Evolutionary conservation across 371 early-diverging fungal genomes (phyloP).

Genomic region (Mycotypha africana): DNA sequence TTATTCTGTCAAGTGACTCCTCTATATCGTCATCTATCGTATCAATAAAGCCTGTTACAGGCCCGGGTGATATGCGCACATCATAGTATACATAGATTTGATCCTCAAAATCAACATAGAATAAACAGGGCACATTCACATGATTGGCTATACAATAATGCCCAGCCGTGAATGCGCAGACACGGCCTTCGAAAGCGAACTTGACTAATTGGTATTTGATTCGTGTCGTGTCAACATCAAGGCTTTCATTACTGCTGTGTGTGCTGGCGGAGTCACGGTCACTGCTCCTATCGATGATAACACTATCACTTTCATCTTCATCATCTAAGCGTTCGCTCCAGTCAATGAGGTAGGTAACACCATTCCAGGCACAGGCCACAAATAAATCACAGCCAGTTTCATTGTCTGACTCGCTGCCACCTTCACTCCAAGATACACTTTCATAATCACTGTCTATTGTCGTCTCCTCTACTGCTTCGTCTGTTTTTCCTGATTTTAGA

Average conservation of each 20-base stretch:
- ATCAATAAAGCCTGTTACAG: conserved; percentile 43
- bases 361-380: conserved; percentile 80
- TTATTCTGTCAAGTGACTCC: conserved; percentile 36
- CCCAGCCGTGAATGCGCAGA: conserved; percentile 77
- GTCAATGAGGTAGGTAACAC: conserved; percentile 69
- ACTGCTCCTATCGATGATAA: background rate
- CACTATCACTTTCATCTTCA: conserved; percentile 1
- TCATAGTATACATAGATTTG: conserved; percentile 79
- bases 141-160: conserved; percentile 64
- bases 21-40: conserved; percentile 41
- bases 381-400: conserved; percentile 55
- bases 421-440: conserved; percentile 21
- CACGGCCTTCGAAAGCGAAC: conserved; percentile 77
- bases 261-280: background rate
- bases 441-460: conserved; percentile 17
- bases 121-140: conserved; percentile 71
- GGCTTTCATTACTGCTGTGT: no score
- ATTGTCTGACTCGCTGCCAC: conserved; percentile 19
- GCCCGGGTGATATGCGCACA: conserved; percentile 45
- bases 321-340: conserved; percentile 32
- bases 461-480: conserved; percentile 5
- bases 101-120: conserved; percentile 80
- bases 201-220: conserved; percentile 62
- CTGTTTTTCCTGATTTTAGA: conserved; percentile 11
- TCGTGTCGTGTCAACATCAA: conserved; percentile 10